Evolutionary conservation across 495 filamentous ascomycete species (phyloP).

Genomic region (Podospora pseudopauciseta): DNA sequence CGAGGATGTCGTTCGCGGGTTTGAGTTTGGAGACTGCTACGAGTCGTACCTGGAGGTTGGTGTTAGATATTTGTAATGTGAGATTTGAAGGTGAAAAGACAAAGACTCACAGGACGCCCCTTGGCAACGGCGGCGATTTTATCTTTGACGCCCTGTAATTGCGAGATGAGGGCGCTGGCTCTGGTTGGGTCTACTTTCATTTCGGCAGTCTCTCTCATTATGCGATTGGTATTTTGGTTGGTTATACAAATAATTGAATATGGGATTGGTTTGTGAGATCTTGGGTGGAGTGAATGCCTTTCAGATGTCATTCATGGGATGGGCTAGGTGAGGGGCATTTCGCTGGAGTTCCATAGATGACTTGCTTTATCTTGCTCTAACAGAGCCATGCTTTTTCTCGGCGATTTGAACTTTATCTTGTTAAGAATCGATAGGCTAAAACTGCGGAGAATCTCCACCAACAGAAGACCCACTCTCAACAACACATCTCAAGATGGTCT

Average conservation of each 20-base stretch:
- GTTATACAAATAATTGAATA: background rate
- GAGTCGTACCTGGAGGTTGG: constrained; percentile 61
- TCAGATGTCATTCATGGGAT: background rate
- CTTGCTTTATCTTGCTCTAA: background rate
- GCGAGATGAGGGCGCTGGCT: constrained; percentile 45
- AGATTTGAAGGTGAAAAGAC: background rate
- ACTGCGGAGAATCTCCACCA: background rate
- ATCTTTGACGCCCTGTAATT: constrained; percentile 45
- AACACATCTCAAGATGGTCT: background rate
- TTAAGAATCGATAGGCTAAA: background rate
- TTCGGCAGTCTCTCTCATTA: constrained; percentile 38
- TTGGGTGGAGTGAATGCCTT: background rate
- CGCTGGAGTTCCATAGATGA: background rate
- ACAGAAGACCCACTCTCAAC: background rate
- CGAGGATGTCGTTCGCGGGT: constrained; percentile 80
- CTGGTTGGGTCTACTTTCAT: constrained; percentile 53
- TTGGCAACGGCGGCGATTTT: constrained; percentile 44
- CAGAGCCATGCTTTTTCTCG: background rate
- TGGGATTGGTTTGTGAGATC: background rate
- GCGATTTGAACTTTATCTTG: background rate
- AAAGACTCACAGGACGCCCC: constrained; percentile 42
- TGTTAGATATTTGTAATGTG: background rate
- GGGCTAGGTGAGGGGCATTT: background rate
- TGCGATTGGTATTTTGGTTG: background rate
- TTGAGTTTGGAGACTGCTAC: constrained; percentile 95